Evolutionary conservation across 352 stramenopile species (phyloP), one percentile per base, ranked within the genome.

Genomic region (Thraustochytrium aureum): DNA sequence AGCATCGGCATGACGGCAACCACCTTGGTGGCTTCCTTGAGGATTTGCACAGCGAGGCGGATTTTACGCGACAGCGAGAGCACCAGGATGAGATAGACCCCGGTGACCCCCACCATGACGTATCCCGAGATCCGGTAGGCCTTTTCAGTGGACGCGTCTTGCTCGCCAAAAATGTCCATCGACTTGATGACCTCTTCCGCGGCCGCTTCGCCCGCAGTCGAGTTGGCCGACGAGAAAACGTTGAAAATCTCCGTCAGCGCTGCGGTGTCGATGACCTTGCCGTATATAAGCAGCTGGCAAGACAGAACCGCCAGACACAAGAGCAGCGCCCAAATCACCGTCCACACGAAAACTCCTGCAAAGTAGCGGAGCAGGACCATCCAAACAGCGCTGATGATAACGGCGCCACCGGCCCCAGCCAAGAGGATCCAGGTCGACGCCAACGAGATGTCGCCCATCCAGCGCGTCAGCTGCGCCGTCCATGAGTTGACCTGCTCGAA

Each of bases 41-140:
- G 89, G 54, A 94, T 91, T 0, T 86, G 88, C 3, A 93, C 83
- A 0, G 89, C 86, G 60, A 93, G 87, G 3, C 88, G 85, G 59
- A 94, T 92, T 84, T 92, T 94, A 61, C 91, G 87, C 69, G 91
- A 89, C 72, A 94, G 92, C 56, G 88, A 93, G 61, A 94, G 88
- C 2, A 95, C 87, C 47, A 94, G 64, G 22, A 94, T 84, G 14
- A 88, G 86, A 1, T 91, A 66, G 6, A 92, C 87, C 0, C 86
- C 76, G 20, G 93, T 81, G 22, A 85, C 86, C 47, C 88, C 90
- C 3, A 88, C 85, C 10, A 94, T 82, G 62, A 93, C 92, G 2
- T 89, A 89, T 33, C 73, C 73, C 12, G 54, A n/a, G 30, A 82
- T 92, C 72, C 33, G 84, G 83, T 20, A 86, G 83, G 6, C 87